These are phyloP conservation scores for Phytophthora pinifolia DNA, from an alignment of 352 stramenopile genomes.

Conservation along the genomic window DNA sequence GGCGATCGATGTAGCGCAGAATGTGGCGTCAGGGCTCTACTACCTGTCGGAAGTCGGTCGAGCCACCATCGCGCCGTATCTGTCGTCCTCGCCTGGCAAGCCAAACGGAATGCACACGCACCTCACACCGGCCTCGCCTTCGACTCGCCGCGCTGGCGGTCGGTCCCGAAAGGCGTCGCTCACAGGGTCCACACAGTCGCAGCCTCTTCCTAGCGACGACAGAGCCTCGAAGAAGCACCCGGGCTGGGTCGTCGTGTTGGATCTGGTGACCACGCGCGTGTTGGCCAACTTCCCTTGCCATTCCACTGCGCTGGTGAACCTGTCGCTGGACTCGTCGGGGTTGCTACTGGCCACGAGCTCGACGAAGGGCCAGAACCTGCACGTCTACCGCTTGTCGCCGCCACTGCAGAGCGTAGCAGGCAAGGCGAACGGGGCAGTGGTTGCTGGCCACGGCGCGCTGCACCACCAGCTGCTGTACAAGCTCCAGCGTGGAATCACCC, in stretches of 20 bases:
- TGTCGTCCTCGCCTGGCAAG: conserved; percentile 65
- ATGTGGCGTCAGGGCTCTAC: conserved; percentile 86
- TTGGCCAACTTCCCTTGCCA: conserved; percentile 82
- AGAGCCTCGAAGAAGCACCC: conserved; percentile 30
- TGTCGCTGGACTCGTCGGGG: conserved; percentile 81
- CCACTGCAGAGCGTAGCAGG: conserved; percentile 47
- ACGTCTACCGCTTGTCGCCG: conserved; percentile 78
- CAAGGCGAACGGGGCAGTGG: conserved; percentile 14
- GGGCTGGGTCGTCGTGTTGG: conserved; percentile 71
- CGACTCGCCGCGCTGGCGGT: conserved; percentile 10
- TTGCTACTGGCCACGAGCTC: conserved; percentile 77
- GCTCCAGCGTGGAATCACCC: conserved; percentile 85
- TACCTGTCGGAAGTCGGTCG: conserved; percentile 75
- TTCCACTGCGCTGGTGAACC: conserved; percentile 61
- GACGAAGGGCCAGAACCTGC: conserved; percentile 83
- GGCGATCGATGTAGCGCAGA: conserved; percentile 84
- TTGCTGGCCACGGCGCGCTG: conserved; percentile 20
- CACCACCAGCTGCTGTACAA: conserved; percentile 78
- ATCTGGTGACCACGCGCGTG: conserved; percentile 59
- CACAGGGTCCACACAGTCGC: conserved; percentile 9
- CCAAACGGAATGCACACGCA: conserved; percentile 11
- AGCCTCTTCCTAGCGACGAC: conserved; percentile 15
- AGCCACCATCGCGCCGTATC: conserved; percentile 70
- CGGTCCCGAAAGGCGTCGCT: conserved; percentile 19
- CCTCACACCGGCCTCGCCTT: conserved; percentile 19